Percentiles rank a stretch among this genome's conserved stretches.
These are phyloP conservation scores for Thamnidium elegans DNA, from an alignment of 192 early-diverging fungal species.

Conservation along the genomic window DNA sequence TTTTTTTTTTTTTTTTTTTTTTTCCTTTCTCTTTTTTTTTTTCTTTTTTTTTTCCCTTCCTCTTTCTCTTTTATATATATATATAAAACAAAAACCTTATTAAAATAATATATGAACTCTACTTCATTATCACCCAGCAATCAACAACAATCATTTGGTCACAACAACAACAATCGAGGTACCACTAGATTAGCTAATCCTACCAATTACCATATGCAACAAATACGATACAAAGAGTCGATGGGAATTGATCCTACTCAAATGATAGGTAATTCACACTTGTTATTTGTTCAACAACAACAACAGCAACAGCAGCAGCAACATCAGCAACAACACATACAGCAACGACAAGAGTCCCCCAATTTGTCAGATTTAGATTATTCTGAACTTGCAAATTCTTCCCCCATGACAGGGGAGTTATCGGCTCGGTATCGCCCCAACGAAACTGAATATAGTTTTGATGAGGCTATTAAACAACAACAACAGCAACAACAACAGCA, in stretches of 20 bases:
- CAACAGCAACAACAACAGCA: background rate
- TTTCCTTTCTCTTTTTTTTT: too few relatives aligned
- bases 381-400: slow-evolving; percentile 15
- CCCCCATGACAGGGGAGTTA: slow-evolving; percentile 7
- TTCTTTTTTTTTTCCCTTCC: too few relatives aligned
- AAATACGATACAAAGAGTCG: slow-evolving; percentile 21
- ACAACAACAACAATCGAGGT: background rate
- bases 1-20: too few relatives aligned
- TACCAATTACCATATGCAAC: slow-evolving; percentile 28
- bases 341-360: slow-evolving; percentile 21
- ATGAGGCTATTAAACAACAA: background rate
- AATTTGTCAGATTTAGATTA: slow-evolving; percentile 30
- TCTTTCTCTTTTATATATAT: too few relatives aligned
- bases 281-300: slow-evolving; percentile 13
- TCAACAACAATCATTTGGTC: background rate
- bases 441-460: background rate
- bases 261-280: slow-evolving; percentile 10
- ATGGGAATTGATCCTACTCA: slow-evolving; percentile 18
- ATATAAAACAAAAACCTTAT: too few relatives aligned
- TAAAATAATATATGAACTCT: too few relatives aligned
- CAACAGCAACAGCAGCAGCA: slow-evolving; percentile 21
- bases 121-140: too few relatives aligned
- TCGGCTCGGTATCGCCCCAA: slow-evolving; percentile 1
- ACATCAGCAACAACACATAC: slow-evolving; percentile 22
- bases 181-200: slow-evolving; percentile 18